Conservation (phyloP, 2,329 filamentous ascomycete species). For the Rhexocercosporidium sp. region DNA sequence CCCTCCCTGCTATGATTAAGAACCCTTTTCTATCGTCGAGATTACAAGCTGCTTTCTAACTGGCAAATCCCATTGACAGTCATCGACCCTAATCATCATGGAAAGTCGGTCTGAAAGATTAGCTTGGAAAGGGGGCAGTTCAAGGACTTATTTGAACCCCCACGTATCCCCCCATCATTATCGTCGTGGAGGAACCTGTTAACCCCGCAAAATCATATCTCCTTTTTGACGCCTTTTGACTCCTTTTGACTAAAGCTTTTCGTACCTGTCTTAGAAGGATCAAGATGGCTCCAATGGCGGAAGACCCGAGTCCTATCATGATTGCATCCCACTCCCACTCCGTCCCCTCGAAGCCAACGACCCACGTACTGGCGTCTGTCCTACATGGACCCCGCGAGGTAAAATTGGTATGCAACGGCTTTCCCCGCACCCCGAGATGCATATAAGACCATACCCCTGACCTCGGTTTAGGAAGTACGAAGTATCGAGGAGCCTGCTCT, state of each 20-base stretch:
- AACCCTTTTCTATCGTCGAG: conserved; percentile 17
- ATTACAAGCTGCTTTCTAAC: conserved; percentile 22
- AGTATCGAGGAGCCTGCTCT: conserved; percentile 48
- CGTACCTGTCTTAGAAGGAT: conserved; percentile 10
- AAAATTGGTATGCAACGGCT: conserved; percentile 54
- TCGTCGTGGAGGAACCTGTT: conserved; percentile 10
- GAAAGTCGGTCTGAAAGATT: conserved; percentile 16
- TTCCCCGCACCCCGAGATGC: conserved; percentile 15
- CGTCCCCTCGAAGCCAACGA: conserved; percentile 15
- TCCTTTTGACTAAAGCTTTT: conserved; percentile 7
- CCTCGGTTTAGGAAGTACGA: conserved; percentile 52
- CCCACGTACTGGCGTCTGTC: conserved; percentile 20
- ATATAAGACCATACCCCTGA: conserved; percentile 17
- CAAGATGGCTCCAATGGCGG: conserved; percentile 25
- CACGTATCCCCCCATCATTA: conserved; percentile 11
- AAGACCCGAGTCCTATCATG: conserved; percentile 19
- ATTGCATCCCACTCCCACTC: conserved; percentile 6
- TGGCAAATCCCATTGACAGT: conserved; percentile 13
- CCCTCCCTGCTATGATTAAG: conserved; percentile 17
- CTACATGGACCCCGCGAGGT: conserved; percentile 62
- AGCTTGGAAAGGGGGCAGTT: conserved; percentile 2
- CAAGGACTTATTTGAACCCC: conserved; percentile 15
- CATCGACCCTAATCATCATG: conserved; percentile 5
- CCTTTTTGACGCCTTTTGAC: conserved; percentile 12
- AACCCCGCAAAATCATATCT: conserved; percentile 12